These are phyloP conservation scores for Leptographium wingfieldii DNA, from an alignment of 2,329 filamentous ascomycete species.

Conservation along the genomic window DNA sequence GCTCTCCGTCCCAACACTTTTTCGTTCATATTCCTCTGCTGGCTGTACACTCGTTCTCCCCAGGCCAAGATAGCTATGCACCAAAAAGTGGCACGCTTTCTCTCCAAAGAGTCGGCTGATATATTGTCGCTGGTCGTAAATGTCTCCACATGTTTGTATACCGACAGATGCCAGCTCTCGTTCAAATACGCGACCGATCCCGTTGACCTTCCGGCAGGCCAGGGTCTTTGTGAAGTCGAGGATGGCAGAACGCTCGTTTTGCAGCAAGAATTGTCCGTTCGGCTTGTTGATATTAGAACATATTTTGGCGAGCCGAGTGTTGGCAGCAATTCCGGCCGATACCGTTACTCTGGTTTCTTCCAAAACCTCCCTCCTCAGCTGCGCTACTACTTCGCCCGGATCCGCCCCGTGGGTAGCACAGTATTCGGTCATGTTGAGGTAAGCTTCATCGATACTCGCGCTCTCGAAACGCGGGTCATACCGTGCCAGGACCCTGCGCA, in stretches of 20 bases:
- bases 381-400: slow-evolving; percentile 61
- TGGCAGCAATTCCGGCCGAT: slow-evolving; percentile 87
- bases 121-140: slow-evolving; percentile 63
- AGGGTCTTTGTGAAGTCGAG: slow-evolving; percentile 77
- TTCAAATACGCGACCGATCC: slow-evolving; percentile 87
- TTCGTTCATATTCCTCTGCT: slow-evolving; percentile 79
- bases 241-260: slow-evolving; percentile 59
- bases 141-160: slow-evolving; percentile 77
- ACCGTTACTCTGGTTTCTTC: slow-evolving; percentile 73
- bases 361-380: slow-evolving; percentile 66
- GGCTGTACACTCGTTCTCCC: slow-evolving; percentile 78
- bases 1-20: slow-evolving; percentile 86
- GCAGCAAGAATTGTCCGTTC: slow-evolving; percentile 75
- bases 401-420: slow-evolving; percentile 55
- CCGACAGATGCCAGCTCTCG: slow-evolving; percentile 80
- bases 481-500: slow-evolving; percentile 66
- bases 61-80: slow-evolving; percentile 73
- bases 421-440: slow-evolving; percentile 86
- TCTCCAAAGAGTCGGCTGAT: slow-evolving; percentile 74
- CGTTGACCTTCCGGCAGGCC: slow-evolving; percentile 83
- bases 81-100: slow-evolving; percentile 78
- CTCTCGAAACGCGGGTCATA: slow-evolving; percentile 90
- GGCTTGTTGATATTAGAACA: slow-evolving; percentile 94
- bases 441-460: slow-evolving; percentile 92
- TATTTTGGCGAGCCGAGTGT: slow-evolving; percentile 89